Conservation (phyloP, 2,329 filamentous ascomycete species). For the Alternaria rosae region DNA sequence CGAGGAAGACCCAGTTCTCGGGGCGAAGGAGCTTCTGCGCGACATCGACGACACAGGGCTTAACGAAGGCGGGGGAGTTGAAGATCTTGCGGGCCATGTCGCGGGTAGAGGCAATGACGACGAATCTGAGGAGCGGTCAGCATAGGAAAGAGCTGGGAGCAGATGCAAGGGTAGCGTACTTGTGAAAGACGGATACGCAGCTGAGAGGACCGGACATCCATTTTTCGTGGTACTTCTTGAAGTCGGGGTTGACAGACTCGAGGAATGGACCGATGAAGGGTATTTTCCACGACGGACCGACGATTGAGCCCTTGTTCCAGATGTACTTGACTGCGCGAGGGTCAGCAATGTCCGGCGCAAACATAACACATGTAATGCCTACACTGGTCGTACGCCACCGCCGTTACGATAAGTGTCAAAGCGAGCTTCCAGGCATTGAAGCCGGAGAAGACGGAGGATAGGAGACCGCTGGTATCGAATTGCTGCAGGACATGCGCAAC, state of each 20-base stretch:
- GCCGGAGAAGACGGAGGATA: constrained; percentile 42
- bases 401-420: constrained; percentile 72
- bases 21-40: constrained; percentile 91
- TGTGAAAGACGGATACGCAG: constrained; percentile 99
- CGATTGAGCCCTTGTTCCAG: constrained; percentile 56
- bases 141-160: background rate
- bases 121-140: constrained; percentile 70
- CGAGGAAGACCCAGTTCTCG: constrained; percentile 96
- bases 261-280: constrained; percentile 86
- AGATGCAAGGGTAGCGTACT: constrained; percentile 63
- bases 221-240: constrained; percentile 88
- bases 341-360: constrained; percentile 23
- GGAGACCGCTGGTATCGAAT: constrained; percentile 40
- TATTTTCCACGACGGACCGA: constrained; percentile 57
- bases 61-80: constrained; percentile 90
- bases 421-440: constrained; percentile 39
- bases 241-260: constrained; percentile 89
- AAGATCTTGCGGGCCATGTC: constrained; percentile 97
- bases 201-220: constrained; percentile 91
- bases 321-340: constrained; percentile 62
- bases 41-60: constrained; percentile 94
- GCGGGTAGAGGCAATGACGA: constrained; percentile 92
- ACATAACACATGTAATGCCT: constrained; percentile 51
- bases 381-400: constrained; percentile 92
- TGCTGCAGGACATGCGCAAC: constrained; percentile 41